Conservation (phyloP, 345 rosid genomes). For the Abelmoschus esculentus region DNA sequence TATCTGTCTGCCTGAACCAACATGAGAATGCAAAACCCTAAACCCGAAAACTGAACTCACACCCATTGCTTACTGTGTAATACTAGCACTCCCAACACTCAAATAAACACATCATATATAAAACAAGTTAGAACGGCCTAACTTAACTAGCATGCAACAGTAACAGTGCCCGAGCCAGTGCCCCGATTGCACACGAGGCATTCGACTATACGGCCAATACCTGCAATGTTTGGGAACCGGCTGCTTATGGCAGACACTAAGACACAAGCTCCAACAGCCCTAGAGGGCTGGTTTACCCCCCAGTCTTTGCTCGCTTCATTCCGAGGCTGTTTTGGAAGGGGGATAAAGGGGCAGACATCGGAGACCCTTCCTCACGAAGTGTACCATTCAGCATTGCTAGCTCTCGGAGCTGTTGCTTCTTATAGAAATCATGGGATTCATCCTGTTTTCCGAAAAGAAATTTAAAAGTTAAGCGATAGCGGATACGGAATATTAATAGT, state of each 20-base stretch:
- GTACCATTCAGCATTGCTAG: conserved; percentile 89
- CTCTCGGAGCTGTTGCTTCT: conserved; percentile 98
- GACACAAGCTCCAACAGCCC: conserved; percentile 28
- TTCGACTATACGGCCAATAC: too few relatives aligned
- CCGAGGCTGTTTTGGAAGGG: conserved; percentile 84
- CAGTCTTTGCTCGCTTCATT: conserved; percentile 94
- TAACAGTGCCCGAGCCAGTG: conserved; percentile 45
- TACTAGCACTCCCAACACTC: too few relatives aligned
- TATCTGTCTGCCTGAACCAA: too few relatives aligned
- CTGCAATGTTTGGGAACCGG: conserved; percentile 13
- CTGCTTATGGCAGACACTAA: conserved; percentile 25
- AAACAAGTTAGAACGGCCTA: conserved; percentile 1
- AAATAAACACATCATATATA: conserved; percentile 27
- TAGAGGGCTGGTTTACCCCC: conserved; percentile 37
- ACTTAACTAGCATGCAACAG: conserved; percentile 29
- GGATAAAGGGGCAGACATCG: conserved; percentile 89
- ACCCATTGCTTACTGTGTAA: conserved; percentile 2
- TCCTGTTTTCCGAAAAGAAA: conserved; percentile 35
- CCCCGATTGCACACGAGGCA: conserved; percentile 38
- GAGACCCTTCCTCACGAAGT: conserved; percentile 85
- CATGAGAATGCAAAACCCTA: conserved; percentile 12
- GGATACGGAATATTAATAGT: not conserved
- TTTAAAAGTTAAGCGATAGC: too few relatives aligned
- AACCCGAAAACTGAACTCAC: conserved; percentile 11
- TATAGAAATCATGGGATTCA: conserved; percentile 88